Percentiles rank a stretch among this genome's conserved stretches.
Conservation (phyloP, 1,284 basidiomycete species). For the Ceratobasidium sp. region DNA sequence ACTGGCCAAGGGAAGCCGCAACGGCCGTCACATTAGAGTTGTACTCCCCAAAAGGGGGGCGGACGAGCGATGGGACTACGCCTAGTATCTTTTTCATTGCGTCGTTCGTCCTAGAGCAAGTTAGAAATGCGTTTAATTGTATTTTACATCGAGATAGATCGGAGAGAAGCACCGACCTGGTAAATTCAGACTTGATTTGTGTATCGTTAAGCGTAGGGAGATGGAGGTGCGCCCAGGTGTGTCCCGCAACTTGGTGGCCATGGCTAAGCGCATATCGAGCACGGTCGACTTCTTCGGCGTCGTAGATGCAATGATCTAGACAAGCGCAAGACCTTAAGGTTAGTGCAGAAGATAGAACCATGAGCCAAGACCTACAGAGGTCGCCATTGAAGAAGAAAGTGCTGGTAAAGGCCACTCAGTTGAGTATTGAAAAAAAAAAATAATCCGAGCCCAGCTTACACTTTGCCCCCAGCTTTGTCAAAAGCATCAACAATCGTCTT, state of each 20-base stretch:
- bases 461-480: constrained; percentile 10
- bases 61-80: constrained; percentile 49
- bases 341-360: neutral
- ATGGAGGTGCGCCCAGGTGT: constrained; percentile 59
- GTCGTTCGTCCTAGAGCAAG: constrained; percentile 25
- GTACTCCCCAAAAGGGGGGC: constrained; percentile 46
- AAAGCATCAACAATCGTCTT: constrained; percentile 5
- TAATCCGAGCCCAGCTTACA: neutral
- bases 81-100: constrained; percentile 50
- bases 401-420: constrained; percentile 12
- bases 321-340: neutral
- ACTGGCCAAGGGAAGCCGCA: constrained; percentile 40
- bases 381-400: constrained; percentile 46
- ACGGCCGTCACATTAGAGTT: constrained; percentile 37
- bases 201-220: constrained; percentile 34
- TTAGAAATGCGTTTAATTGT: constrained; percentile 8
- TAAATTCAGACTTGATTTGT: constrained; percentile 36
- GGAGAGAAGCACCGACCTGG: constrained; percentile 25
- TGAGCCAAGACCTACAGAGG: constrained; percentile 33
- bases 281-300: constrained; percentile 55
- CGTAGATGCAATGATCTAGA: constrained; percentile 62
- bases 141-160: neutral
- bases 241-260: constrained; percentile 62
- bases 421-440: neutral
- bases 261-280: constrained; percentile 59